These are phyloP conservation scores for Cadophora luteo-olivacea DNA, from an alignment of 2,329 filamentous ascomycete species.

Conservation along the genomic window DNA sequence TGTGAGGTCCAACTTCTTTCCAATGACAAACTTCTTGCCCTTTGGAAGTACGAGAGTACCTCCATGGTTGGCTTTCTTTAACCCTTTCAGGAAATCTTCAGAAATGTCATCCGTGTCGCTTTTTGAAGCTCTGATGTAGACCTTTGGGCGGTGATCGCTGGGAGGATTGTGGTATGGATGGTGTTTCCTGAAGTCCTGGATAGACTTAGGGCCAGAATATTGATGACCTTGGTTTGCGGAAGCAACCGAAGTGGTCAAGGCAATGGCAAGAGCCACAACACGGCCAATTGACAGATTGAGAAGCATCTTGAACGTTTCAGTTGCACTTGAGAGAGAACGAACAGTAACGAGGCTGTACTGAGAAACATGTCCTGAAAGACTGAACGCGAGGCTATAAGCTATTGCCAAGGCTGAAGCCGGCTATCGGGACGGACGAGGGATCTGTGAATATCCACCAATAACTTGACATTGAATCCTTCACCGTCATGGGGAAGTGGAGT, in stretches of 20 bases:
- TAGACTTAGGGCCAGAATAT: slow-evolving; percentile 24
- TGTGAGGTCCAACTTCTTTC: slow-evolving; percentile 65
- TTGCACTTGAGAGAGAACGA: neutral
- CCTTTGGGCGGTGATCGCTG: slow-evolving; percentile 47
- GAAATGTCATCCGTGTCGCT: slow-evolving; percentile 63
- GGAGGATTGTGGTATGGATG: slow-evolving; percentile 46
- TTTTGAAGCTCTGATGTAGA: slow-evolving; percentile 59
- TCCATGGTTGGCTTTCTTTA: slow-evolving; percentile 63
- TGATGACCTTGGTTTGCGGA: neutral
- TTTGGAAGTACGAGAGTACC: slow-evolving; percentile 64
- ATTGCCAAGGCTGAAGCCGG: slow-evolving; percentile 17
- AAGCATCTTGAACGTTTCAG: slow-evolving; percentile 16
- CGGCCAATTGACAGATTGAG: slow-evolving; percentile 18
- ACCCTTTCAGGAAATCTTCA: slow-evolving; percentile 58
- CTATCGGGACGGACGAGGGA: neutral
- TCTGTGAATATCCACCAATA: slow-evolving; percentile 20
- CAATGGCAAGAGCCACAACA: slow-evolving; percentile 16
- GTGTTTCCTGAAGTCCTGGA: slow-evolving; percentile 47
- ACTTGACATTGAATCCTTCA: neutral
- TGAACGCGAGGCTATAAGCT: slow-evolving; percentile 21
- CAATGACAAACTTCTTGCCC: slow-evolving; percentile 48
- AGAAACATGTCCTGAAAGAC: neutral
- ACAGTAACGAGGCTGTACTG: slow-evolving; percentile 17
- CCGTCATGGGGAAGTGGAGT: slow-evolving; percentile 10
- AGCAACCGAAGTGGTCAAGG: slow-evolving; percentile 16